Evolutionary conservation across 1,284 basidiomycete genomes (phyloP).

Genomic region (Psilocybe mexicana): DNA sequence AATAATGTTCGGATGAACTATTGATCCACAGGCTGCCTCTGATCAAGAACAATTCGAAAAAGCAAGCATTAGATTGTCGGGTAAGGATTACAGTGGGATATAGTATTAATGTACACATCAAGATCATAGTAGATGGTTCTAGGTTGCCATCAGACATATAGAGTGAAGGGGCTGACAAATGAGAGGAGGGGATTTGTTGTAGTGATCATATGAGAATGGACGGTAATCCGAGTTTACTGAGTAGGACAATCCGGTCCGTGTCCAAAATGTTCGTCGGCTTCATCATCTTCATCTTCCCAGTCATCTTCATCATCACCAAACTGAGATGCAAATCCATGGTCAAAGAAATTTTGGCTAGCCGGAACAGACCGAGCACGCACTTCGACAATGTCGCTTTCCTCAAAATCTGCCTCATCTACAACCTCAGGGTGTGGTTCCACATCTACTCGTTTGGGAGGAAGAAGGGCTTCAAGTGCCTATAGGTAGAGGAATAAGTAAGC

Average conservation of each 20-base stretch:
- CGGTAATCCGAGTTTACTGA: constrained; percentile 42
- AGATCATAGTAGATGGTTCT: background rate
- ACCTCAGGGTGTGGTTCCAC: constrained; percentile 69
- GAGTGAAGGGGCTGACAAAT: background rate
- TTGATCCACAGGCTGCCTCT: no score
- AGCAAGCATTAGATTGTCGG: constrained; percentile 4
- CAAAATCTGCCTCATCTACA: constrained; percentile 72
- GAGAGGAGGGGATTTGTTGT: background rate
- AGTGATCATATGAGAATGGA: background rate
- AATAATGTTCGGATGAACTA: no score
- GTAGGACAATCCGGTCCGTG: constrained; percentile 66
- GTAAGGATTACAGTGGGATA: constrained; percentile 7
- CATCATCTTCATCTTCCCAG: constrained; percentile 64
- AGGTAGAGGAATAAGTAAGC: constrained; percentile 6
- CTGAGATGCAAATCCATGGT: constrained; percentile 65
- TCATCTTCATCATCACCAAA: constrained; percentile 72
- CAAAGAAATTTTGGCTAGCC: constrained; percentile 70
- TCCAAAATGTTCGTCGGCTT: constrained; percentile 38
- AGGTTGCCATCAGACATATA: background rate
- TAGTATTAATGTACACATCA: background rate
- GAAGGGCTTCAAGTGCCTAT: constrained; percentile 62
- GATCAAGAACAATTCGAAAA: no score
- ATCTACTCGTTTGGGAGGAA: constrained; percentile 75
- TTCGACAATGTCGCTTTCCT: constrained; percentile 75
- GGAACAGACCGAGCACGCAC: constrained; percentile 76